Evolutionary conservation across 2,329 filamentous ascomycete species (phyloP).

Genomic region (Cercospora brassicicola): DNA sequence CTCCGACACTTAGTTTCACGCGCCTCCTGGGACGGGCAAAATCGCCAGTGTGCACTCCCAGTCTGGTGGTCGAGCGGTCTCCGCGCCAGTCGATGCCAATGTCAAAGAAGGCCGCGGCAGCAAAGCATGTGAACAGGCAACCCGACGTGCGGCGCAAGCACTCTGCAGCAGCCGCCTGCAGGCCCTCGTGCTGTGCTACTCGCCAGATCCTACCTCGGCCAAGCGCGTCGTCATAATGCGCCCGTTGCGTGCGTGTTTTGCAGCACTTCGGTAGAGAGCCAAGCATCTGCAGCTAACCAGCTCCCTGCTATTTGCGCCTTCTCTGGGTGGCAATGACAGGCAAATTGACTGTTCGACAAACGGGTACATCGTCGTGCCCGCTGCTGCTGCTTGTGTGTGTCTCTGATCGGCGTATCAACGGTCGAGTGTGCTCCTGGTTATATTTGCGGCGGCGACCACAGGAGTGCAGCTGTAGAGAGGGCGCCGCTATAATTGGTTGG

Average conservation of each 20-base stretch:
- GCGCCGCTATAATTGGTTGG: constrained; percentile 15
- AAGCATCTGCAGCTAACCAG: constrained; percentile 2
- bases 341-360: neutral
- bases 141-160: neutral
- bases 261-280: constrained; percentile 1
- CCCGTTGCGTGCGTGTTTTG: neutral
- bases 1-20: neutral
- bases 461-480: neutral
- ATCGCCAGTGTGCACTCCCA: neutral
- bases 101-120: neutral
- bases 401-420: constrained; percentile 1
- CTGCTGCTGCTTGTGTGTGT: neutral
- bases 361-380: neutral
- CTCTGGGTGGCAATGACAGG: neutral
- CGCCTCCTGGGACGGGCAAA: neutral
- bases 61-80: neutral
- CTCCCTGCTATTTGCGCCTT: neutral
- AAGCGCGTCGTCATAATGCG: constrained; percentile 4
- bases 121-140: neutral
- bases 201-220: constrained; percentile 6
- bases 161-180: neutral
- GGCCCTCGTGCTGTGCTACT: neutral
- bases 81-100: neutral
- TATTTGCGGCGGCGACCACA: constrained; percentile 8
- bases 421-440: neutral